These are phyloP conservation scores for Phytophthora tubulina DNA, from an alignment of 352 stramenopile genomes.

Conservation along the genomic window DNA sequence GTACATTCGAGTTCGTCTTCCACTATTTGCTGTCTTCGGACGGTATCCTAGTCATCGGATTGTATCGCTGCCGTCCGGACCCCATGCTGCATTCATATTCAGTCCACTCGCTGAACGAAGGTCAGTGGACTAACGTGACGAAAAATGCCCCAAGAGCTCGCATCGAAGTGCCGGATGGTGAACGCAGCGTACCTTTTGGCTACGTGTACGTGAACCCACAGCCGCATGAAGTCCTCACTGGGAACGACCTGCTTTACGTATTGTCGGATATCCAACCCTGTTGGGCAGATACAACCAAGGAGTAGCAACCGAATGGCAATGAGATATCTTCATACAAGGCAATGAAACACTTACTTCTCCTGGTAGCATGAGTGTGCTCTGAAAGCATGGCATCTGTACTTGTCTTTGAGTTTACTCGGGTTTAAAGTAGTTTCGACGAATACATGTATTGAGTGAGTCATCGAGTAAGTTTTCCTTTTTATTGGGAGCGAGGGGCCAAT, in stretches of 20 bases:
- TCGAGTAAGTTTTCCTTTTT: too few species aligned
- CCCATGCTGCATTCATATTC: constrained; percentile 41
- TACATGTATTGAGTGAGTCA: too few species aligned
- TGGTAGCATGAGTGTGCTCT: too few species aligned
- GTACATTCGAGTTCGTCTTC: constrained; percentile 83
- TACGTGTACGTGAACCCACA: constrained; percentile 88
- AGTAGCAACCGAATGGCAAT: constrained; percentile 1
- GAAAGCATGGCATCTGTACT: neutral
- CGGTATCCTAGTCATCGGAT: constrained; percentile 73
- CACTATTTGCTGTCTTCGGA: constrained; percentile 83
- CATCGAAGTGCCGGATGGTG: constrained; percentile 61
- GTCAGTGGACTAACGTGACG: constrained; percentile 16
- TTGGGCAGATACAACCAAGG: constrained; percentile 52
- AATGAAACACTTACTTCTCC: too few species aligned
- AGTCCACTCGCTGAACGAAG: constrained; percentile 23
- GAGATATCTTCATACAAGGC: too few species aligned
- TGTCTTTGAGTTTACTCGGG: neutral
- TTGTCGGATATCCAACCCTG: constrained; percentile 83
- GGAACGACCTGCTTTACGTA: constrained; percentile 87
- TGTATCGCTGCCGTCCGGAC: constrained; percentile 80
- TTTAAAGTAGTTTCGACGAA: too few species aligned
- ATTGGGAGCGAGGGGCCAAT: too few species aligned
- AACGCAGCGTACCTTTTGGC: constrained; percentile 77
- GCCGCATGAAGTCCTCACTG: constrained; percentile 68
- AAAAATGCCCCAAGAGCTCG: constrained; percentile 41